A percentile compares a stretch with the other conserved stretches of the same genome.
These are phyloP conservation scores for Peziza echinospora DNA, from an alignment of 495 filamentous ascomycete species.

Conservation along the genomic window DNA sequence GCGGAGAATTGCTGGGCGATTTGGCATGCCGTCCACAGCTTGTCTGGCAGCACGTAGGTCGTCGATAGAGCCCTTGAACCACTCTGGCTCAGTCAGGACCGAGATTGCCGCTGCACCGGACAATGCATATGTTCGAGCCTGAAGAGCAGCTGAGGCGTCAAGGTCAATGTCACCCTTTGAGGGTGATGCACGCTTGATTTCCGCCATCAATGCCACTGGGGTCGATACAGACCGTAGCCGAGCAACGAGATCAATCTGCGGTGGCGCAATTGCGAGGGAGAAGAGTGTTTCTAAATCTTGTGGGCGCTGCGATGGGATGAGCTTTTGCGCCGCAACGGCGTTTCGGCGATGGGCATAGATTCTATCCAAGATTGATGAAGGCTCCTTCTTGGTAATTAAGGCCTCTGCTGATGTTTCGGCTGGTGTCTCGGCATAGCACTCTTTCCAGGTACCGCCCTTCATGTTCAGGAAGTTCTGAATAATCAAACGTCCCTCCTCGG, in stretches of 20 bases:
- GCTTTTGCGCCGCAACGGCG: constrained; percentile 63
- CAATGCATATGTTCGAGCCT: constrained; percentile 78
- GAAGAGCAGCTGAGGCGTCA: constrained; percentile 63
- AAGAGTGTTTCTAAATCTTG: constrained; percentile 74
- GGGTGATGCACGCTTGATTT: constrained; percentile 91
- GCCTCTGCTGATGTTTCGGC: constrained; percentile 8
- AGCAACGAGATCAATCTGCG: constrained; percentile 60
- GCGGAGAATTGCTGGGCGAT: constrained; percentile 72
- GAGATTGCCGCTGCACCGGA: constrained; percentile 93
- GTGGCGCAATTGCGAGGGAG: constrained; percentile 60
- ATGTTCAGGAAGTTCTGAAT: constrained; percentile 77
- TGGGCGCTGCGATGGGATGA: constrained; percentile 62
- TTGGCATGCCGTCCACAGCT: constrained; percentile 68
- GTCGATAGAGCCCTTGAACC: constrained; percentile 96
- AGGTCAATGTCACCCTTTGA: constrained; percentile 90
- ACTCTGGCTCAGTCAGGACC: constrained; percentile 90
- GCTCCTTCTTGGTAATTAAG: constrained; percentile 16
- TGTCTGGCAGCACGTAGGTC: constrained; percentile 76
- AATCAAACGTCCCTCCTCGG: constrained; percentile 69
- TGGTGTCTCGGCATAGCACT: constrained; percentile 37
- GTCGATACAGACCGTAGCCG: constrained; percentile 52
- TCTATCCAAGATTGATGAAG: constrained; percentile 47
- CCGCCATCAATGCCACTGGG: constrained; percentile 47
- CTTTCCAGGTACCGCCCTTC: constrained; percentile 74
- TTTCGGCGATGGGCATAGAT: constrained; percentile 73